A percentile compares a stretch with the other conserved stretches of the same genome.
These are phyloP conservation scores for Falciphora oryzae DNA, from an alignment of 2,329 filamentous ascomycete species.

Conservation along the genomic window DNA sequence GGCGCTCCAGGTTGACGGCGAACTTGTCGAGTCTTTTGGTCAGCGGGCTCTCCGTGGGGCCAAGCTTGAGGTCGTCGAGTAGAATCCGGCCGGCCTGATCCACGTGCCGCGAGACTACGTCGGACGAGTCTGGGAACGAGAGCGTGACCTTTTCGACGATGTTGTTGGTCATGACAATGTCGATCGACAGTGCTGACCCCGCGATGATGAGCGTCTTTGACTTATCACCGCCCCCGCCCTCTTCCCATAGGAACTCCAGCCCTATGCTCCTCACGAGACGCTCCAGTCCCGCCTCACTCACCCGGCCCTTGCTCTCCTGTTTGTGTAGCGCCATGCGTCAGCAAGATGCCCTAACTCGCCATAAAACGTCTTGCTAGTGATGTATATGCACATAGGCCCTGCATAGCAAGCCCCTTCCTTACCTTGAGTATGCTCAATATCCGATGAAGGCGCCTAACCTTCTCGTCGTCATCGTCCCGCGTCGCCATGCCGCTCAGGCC, in stretches of 20 bases:
- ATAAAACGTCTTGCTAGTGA: constrained; percentile 10
- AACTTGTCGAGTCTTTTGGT: constrained; percentile 68
- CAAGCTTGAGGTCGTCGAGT: constrained; percentile 56
- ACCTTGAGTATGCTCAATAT: constrained; percentile 47
- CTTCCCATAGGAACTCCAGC: constrained; percentile 58
- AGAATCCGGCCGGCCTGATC: constrained; percentile 61
- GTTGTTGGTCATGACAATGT: constrained; percentile 57
- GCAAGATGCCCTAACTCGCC: constrained; percentile 20
- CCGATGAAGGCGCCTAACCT: constrained; percentile 45
- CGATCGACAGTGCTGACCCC: constrained; percentile 53
- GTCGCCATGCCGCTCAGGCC: constrained; percentile 34
- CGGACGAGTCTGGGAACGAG: constrained; percentile 54
- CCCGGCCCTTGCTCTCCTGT: constrained; percentile 48
- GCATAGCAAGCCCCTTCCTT: constrained; percentile 17
- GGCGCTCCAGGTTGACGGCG: constrained; percentile 62
- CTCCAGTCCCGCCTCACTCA: constrained; percentile 71
- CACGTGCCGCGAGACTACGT: constrained; percentile 53
- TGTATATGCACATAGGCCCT: neutral
- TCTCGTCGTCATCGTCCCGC: constrained; percentile 43
- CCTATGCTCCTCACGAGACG: constrained; percentile 62
- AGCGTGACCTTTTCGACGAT: constrained; percentile 58
- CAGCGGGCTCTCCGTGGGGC: constrained; percentile 54
- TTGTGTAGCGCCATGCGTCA: constrained; percentile 16
- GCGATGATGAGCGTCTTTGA: constrained; percentile 55
- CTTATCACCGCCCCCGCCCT: constrained; percentile 41